Evolutionary conservation across 2,329 filamentous ascomycete species (phyloP).

Genomic region (Fusarium protoensiforme): DNA sequence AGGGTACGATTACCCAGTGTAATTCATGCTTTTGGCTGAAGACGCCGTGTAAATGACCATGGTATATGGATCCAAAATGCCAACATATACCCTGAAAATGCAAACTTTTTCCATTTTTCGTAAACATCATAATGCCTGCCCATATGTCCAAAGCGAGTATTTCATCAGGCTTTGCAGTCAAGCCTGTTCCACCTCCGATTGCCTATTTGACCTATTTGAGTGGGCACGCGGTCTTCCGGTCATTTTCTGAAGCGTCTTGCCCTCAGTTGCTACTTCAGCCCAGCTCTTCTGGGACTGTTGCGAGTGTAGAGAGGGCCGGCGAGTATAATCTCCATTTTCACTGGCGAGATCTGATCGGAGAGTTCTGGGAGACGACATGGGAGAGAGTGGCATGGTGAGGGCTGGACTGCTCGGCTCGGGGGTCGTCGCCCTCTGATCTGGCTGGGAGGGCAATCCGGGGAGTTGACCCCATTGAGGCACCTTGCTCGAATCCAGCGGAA

Average conservation of each 20-base stretch:
- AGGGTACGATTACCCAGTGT: background rate
- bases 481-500: slow-evolving; percentile 21
- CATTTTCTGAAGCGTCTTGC: slow-evolving; percentile 24
- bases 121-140: background rate
- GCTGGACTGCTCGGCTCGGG: slow-evolving; percentile 39
- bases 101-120: background rate
- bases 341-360: slow-evolving; percentile 31
- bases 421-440: slow-evolving; percentile 8
- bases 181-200: slow-evolving; percentile 8
- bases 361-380: slow-evolving; percentile 47
- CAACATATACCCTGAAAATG: background rate
- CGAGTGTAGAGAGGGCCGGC: slow-evolving; percentile 43
- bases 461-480: slow-evolving; percentile 41
- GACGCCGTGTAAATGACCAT: slow-evolving; percentile 3
- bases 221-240: slow-evolving; percentile 27
- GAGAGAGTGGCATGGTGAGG: slow-evolving; percentile 43
- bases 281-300: slow-evolving; percentile 52
- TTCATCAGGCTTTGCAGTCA: background rate
- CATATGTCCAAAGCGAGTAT: background rate
- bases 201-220: slow-evolving; percentile 31
- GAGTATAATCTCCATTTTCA: slow-evolving; percentile 30
- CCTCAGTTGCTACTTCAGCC: slow-evolving; percentile 53
- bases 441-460: slow-evolving; percentile 14
- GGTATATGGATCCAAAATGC: slow-evolving; percentile 13
- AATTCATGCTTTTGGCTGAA: slow-evolving; percentile 18